Evolutionary conservation across 768 basidiomycete genomes (phyloP).

Genomic region (Glaciozyma martinii): DNA sequence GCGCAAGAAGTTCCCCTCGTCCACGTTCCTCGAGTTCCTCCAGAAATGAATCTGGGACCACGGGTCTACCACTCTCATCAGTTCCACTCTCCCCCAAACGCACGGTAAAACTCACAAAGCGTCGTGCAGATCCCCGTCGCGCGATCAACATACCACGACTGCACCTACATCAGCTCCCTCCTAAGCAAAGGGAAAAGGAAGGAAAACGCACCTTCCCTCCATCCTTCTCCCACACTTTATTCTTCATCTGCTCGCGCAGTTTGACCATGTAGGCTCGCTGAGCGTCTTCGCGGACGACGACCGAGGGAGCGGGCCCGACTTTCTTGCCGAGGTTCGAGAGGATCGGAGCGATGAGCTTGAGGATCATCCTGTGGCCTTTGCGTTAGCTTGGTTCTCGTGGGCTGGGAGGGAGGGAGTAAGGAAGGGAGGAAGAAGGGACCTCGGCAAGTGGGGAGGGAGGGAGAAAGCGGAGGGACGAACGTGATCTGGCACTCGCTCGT

Average conservation of each 20-base stretch:
- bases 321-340: neutral
- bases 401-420: no score
- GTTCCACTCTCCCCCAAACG: neutral
- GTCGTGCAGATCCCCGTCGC: constrained; percentile 9
- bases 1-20: no score
- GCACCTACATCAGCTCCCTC: neutral
- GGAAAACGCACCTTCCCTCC: constrained; percentile 8
- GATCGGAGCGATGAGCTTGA: constrained; percentile 1
- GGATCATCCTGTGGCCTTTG: neutral
- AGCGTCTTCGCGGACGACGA: constrained; percentile 30
- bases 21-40: constrained; percentile 4
- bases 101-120: neutral
- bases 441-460: no score
- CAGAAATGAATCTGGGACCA: constrained; percentile 22
- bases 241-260: constrained; percentile 28
- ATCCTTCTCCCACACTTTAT: constrained; percentile 28
- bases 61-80: neutral
- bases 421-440: no score
- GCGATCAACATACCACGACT: constrained; percentile 30
- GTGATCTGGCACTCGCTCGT: constrained; percentile 26
- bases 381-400: no score
- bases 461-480: neutral
- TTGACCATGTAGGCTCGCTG: constrained; percentile 13
- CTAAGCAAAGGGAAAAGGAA: neutral
- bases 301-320: constrained; percentile 9